phyloP scores from a whole-genome alignment of 1,139 yeast species.

The Candida albicans region DNA sequence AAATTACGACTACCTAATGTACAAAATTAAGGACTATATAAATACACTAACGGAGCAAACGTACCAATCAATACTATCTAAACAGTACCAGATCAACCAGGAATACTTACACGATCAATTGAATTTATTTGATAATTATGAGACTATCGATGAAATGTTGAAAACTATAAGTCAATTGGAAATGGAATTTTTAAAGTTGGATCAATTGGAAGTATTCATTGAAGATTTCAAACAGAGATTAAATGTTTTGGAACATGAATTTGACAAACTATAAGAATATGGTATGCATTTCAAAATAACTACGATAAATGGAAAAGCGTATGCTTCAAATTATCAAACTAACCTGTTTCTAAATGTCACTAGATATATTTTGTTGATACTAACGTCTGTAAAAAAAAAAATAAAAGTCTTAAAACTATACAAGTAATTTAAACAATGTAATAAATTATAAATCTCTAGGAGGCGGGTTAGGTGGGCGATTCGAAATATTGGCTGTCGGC shows the following conservation, averaged over 20 bases:
- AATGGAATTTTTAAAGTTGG: slow-evolving; percentile 62
- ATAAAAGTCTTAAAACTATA: too few relatives aligned
- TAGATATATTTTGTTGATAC: too few relatives aligned
- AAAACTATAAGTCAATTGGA: slow-evolving; percentile 57
- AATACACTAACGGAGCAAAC: slow-evolving; percentile 40
- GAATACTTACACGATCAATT: slow-evolving; percentile 40
- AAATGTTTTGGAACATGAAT: slow-evolving; percentile 25
- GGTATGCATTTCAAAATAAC: too few relatives aligned
- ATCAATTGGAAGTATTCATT: slow-evolving; percentile 58
- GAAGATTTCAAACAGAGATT: slow-evolving; percentile 38
- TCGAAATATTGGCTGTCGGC: not conserved
- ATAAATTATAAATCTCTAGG: not conserved
- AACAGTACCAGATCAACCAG: slow-evolving; percentile 28
- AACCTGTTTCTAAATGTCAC: too few relatives aligned
- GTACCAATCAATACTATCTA: slow-evolving; percentile 27
- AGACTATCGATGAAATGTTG: slow-evolving; percentile 42
- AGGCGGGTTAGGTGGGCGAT: slow-evolving; percentile 4
- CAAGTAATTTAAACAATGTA: too few relatives aligned
- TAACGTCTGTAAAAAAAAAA: too few relatives aligned
- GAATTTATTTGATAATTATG: slow-evolving; percentile 43
- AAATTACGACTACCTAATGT: slow-evolving; percentile 62
- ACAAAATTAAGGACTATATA: slow-evolving; percentile 57
- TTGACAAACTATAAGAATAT: slow-evolving; percentile 10
- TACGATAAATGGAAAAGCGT: too few relatives aligned
- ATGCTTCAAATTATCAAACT: too few relatives aligned